Evolutionary conservation across 495 filamentous ascomycete species (phyloP).

Genomic region (Astrothelium macrocarpum): DNA sequence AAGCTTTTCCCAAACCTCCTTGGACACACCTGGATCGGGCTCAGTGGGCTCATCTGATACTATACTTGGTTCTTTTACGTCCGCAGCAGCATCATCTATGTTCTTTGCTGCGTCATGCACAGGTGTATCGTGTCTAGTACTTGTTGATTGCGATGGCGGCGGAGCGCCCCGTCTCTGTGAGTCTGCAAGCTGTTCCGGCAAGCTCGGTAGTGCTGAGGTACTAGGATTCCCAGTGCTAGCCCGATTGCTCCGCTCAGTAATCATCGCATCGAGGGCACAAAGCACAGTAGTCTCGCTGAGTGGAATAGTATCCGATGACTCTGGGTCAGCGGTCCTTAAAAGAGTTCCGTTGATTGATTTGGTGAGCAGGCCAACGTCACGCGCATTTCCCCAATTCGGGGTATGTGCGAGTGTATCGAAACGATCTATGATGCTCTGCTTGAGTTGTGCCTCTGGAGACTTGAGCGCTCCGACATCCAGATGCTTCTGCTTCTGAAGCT

Average conservation of each 20-base stretch:
- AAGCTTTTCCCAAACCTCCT: conserved; percentile 16
- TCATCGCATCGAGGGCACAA: background rate
- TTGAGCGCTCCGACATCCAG: conserved; percentile 22
- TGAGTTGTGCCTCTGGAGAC: conserved; percentile 12
- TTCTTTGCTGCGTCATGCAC: no score
- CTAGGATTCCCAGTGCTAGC: background rate
- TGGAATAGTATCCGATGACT: conserved; percentile 8
- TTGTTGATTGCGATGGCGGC: background rate
- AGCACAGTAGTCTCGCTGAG: background rate
- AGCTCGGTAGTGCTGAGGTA: background rate
- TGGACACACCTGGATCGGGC: conserved; percentile 13
- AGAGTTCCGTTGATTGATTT: conserved; percentile 43
- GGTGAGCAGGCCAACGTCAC: conserved; percentile 51
- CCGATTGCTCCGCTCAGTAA: background rate
- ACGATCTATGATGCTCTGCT: conserved; percentile 21
- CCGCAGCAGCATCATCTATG: no score
- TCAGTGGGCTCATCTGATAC: background rate
- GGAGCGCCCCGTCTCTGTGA: no score
- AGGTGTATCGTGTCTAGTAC: background rate
- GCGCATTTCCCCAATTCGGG: conserved; percentile 57
- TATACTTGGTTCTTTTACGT: background rate
- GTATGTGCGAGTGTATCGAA: conserved; percentile 39
- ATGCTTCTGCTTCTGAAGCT: conserved; percentile 15
- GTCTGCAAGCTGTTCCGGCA: no score
- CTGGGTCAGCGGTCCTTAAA: conserved; percentile 23